phyloP scores from a whole-genome alignment of 169 alveolate genomes.

The Ichthyophthirius multifiliis region DNA sequence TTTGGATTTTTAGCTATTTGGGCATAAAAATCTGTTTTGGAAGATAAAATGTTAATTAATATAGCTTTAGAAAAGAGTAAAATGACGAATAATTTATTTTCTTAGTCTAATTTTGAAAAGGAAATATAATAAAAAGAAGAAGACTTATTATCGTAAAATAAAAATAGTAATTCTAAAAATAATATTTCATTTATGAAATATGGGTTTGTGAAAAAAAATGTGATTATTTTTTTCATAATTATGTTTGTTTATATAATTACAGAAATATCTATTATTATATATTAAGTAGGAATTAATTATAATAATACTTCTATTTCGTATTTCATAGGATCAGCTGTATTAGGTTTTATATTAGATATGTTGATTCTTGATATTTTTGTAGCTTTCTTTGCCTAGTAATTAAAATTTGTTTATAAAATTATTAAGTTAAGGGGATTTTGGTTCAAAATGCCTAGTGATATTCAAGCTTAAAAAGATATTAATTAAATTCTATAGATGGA shows the following conservation, averaged over 20 bases:
- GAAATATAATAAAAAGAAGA: neutral
- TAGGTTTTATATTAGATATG: neutral
- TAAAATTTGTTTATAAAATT: neutral
- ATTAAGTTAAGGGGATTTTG: neutral
- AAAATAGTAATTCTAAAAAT: neutral
- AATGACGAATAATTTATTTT: neutral
- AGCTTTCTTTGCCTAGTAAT: neutral
- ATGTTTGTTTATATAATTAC: neutral
- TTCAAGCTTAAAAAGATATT: neutral
- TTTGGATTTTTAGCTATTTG: neutral
- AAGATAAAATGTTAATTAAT: neutral
- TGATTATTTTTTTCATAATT: neutral
- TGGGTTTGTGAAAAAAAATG: neutral
- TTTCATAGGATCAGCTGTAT: neutral
- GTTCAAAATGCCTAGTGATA: slow-evolving; percentile 6
- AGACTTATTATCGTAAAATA: neutral
- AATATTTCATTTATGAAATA: neutral
- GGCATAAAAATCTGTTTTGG: neutral
- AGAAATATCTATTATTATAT: neutral
- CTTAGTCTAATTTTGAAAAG: neutral
- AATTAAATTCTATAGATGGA: no score
- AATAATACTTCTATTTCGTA: neutral
- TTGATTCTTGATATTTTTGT: neutral
- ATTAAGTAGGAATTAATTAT: neutral
- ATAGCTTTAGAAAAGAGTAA: neutral